Evolutionary conservation across 768 basidiomycete genomes (phyloP).

Genomic region (Hemileccinum rubropunctum): DNA sequence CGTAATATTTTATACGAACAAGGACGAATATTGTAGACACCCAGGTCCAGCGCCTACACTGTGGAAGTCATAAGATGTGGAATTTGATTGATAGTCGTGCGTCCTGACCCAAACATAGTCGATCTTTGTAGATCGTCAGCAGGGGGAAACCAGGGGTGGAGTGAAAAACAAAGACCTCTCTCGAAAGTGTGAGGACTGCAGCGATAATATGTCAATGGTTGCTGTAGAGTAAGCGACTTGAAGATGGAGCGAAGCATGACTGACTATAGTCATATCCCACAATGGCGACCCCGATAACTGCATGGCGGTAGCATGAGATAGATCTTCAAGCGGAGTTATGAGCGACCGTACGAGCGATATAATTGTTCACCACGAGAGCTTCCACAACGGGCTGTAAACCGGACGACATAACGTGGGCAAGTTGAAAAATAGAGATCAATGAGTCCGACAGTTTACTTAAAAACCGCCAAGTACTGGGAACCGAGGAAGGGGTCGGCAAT

Average conservation of each 20-base stretch:
- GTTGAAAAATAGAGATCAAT: background rate
- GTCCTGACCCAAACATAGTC: conserved; percentile 6
- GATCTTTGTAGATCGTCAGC: background rate
- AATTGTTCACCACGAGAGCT: background rate
- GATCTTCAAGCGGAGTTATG: background rate
- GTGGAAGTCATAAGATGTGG: background rate
- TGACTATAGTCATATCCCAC: conserved; percentile 11
- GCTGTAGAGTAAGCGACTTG: background rate
- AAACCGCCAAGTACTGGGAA: no score
- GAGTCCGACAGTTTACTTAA: no score
- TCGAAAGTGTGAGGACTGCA: conserved; percentile 6
- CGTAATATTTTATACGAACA: background rate
- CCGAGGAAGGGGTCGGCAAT: no score
- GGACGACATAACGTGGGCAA: background rate
- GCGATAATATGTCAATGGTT: background rate
- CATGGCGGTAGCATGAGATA: background rate
- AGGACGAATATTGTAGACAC: background rate
- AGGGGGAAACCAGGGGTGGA: background rate
- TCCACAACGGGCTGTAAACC: background rate
- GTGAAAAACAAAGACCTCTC: background rate
- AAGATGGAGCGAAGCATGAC: background rate
- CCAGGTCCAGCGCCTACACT: conserved; percentile 2
- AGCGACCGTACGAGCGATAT: background rate
- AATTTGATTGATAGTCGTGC: background rate
- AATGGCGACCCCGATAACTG: background rate